These are phyloP conservation scores for Mycena albidolilacea DNA, from an alignment of 768 basidiomycete genomes.

Conservation along the genomic window DNA sequence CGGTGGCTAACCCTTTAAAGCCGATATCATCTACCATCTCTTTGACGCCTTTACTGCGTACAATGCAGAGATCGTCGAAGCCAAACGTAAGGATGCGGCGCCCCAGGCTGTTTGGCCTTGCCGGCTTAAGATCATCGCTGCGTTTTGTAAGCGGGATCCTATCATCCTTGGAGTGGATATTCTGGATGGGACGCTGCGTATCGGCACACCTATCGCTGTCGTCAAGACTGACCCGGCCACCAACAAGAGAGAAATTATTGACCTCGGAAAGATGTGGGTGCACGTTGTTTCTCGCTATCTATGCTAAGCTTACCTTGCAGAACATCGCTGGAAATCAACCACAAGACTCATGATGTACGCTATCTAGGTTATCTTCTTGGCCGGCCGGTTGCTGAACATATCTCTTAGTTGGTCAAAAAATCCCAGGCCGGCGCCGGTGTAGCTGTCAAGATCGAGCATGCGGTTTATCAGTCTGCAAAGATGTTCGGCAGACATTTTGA, in stretches of 20 bases:
- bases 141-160: constrained; percentile 96
- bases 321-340: constrained; percentile 97
- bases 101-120: constrained; percentile 98
- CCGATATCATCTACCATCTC: constrained; percentile 98
- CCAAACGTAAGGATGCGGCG: constrained; percentile 92
- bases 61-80: constrained; percentile 91
- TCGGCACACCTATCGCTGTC: constrained; percentile 96
- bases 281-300: constrained; percentile 6
- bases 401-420: constrained; percentile 86
- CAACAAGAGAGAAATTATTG: constrained; percentile 91
- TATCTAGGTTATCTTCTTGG: constrained; percentile 8
- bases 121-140: constrained; percentile 92
- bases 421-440: constrained; percentile 96
- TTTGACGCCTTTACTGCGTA: constrained; percentile 98
- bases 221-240: constrained; percentile 92
- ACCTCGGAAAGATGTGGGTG: constrained; percentile 94
- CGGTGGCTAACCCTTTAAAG: constrained; percentile 57
- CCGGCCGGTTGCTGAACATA: constrained; percentile 17
- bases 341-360: constrained; percentile 86
- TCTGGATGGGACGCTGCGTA: constrained; percentile 89
- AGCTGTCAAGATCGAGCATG: constrained; percentile 98
- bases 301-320: constrained; percentile 57
- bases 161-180: constrained; percentile 98
- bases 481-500: constrained; percentile 97
- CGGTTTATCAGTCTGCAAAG: constrained; percentile 94